Evolutionary conservation across 352 stramenopile species (phyloP).

Genomic region (Phytopythium chamaehyphon): DNA sequence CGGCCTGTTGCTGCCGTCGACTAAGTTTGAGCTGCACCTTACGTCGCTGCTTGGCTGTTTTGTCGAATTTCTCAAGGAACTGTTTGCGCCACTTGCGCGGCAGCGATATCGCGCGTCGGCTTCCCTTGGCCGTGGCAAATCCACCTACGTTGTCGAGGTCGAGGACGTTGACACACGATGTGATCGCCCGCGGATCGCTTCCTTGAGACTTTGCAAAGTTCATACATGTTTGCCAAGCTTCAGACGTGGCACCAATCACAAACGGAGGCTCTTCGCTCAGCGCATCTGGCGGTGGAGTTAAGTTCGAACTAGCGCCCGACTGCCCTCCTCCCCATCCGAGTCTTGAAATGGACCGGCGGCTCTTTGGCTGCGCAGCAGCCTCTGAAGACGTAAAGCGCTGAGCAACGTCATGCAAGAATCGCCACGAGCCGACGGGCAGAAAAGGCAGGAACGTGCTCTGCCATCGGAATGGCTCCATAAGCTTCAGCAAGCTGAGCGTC

Average conservation of each 20-base stretch:
- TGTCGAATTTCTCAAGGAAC: conserved; percentile 71
- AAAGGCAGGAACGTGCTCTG: conserved; percentile 78
- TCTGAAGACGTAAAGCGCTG: conserved; percentile 54
- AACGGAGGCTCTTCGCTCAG: conserved; percentile 52
- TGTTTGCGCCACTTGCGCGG: conserved; percentile 75
- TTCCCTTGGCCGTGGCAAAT: conserved; percentile 51
- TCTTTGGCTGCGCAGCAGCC: conserved; percentile 44
- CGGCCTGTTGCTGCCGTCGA: conserved; percentile 24
- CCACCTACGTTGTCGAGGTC: conserved; percentile 56
- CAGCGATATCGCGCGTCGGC: conserved; percentile 47
- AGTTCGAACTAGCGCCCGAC: neutral
- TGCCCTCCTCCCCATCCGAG: conserved; percentile 10
- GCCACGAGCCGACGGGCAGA: conserved; percentile 66
- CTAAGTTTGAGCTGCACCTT: conserved; percentile 53
- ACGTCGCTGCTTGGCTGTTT: conserved; percentile 55
- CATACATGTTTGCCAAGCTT: conserved; percentile 69
- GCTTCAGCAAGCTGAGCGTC: conserved; percentile 55
- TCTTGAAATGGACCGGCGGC: conserved; percentile 48
- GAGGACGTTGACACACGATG: conserved; percentile 60
- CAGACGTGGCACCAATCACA: conserved; percentile 53
- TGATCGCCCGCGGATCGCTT: conserved; percentile 47
- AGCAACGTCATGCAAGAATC: conserved; percentile 60
- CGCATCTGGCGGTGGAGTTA: neutral
- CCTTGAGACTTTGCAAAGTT: conserved; percentile 37
- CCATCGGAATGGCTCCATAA: conserved; percentile 80